Evolutionary conservation across 306 rosid genomes (phyloP).

Genomic region (Carpinus viminea): DNA sequence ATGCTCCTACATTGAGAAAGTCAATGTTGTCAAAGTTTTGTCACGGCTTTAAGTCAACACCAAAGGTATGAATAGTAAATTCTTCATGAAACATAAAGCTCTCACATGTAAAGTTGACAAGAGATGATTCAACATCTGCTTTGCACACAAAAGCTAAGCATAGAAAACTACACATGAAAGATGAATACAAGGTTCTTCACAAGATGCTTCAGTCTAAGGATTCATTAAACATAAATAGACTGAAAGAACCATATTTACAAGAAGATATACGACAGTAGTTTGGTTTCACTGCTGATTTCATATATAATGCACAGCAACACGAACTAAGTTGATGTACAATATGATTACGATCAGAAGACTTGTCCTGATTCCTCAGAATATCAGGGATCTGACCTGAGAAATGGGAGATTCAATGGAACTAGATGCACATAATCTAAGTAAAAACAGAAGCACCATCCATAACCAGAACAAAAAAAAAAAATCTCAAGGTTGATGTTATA

Average conservation of each 20-base stretch:
- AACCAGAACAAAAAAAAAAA: not conserved
- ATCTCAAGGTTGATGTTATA: not conserved
- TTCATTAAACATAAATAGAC: not conserved
- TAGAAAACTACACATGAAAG: not conserved
- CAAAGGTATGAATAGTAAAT: not conserved
- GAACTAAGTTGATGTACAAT: not conserved
- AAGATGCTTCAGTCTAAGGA: not conserved
- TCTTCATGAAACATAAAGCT: not conserved
- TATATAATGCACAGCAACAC: too few relatives aligned
- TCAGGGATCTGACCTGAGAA: not conserved
- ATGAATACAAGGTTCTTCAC: not conserved
- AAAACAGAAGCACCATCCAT: not conserved
- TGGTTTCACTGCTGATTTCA: not conserved
- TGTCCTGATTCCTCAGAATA: not conserved
- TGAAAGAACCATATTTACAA: not conserved
- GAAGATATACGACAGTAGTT: not conserved
- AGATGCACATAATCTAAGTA: not conserved
- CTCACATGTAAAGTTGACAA: not conserved
- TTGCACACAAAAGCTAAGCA: not conserved
- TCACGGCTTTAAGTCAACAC: not conserved
- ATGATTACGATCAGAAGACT: not conserved
- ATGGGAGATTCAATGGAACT: not conserved
- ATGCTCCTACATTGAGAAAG: conserved; percentile 58
- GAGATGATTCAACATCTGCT: not conserved
- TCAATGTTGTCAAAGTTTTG: not conserved